A percentile compares a stretch with the other conserved stretches of the same genome.
These are phyloP conservation scores for Vigna angularis DNA, from an alignment of 306 rosid species.

Conservation along the genomic window DNA sequence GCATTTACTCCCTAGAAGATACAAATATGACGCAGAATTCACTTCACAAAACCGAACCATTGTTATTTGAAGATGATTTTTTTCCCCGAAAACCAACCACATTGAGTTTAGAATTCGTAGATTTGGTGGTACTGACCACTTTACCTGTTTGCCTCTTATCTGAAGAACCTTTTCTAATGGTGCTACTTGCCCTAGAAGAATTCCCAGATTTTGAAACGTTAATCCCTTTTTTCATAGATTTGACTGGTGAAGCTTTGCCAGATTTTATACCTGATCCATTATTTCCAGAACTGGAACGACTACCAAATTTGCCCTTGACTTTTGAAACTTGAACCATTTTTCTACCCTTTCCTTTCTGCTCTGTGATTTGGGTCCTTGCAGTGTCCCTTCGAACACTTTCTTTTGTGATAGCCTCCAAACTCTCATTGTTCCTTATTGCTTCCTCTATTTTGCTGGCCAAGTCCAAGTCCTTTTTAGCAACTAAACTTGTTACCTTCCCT, in stretches of 20 bases:
- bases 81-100: slow-evolving; percentile 93
- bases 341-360: slow-evolving; percentile 58
- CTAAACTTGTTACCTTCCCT: slow-evolving; percentile 98
- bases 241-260: slow-evolving; percentile 46
- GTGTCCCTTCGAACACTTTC: slow-evolving; percentile 70
- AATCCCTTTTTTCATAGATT: slow-evolving; percentile 50
- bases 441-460: slow-evolving; percentile 86
- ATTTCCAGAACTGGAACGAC: slow-evolving; percentile 45
- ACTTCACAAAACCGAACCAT: slow-evolving; percentile 33
- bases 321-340: slow-evolving; percentile 55
- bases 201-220: slow-evolving; percentile 45
- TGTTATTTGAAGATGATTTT: slow-evolving; percentile 52
- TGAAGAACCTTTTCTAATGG: slow-evolving; percentile 53
- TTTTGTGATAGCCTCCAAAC: slow-evolving; percentile 80
- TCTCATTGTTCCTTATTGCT: slow-evolving; percentile 90
- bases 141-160: slow-evolving; percentile 57
- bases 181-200: slow-evolving; percentile 50
- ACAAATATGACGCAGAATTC: slow-evolving; percentile 32
- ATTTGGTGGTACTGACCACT: slow-evolving; percentile 50
- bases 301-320: slow-evolving; percentile 50
- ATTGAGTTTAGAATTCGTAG: slow-evolving; percentile 66
- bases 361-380: slow-evolving; percentile 67
- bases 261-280: slow-evolving; percentile 41
- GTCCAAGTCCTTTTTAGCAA: slow-evolving; percentile 65
- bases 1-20: slow-evolving; percentile 20